Percentiles rank a stretch among this genome's conserved stretches.
These are phyloP conservation scores for Mrakia blollopis DNA, from an alignment of 768 basidiomycete species.

Conservation along the genomic window DNA sequence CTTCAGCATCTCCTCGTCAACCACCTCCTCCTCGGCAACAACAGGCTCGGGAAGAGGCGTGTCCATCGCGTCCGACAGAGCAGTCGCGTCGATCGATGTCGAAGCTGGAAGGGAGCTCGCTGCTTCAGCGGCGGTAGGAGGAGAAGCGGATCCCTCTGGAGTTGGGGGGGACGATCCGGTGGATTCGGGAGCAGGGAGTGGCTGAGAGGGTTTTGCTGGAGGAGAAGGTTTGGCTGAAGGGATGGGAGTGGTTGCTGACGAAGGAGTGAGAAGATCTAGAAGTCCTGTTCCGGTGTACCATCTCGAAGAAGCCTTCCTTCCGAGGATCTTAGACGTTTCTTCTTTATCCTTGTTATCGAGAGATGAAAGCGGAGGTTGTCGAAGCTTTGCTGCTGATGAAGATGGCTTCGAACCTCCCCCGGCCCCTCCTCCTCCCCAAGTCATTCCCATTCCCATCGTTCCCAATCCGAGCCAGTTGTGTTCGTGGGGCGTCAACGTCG, in stretches of 20 bases:
- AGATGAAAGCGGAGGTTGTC: neutral
- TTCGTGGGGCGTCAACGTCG: neutral
- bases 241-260: neutral
- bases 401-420: neutral
- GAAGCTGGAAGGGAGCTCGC: neutral
- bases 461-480: constrained; percentile 1
- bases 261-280: neutral
- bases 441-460: neutral
- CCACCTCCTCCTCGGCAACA: neutral
- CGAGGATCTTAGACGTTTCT: neutral
- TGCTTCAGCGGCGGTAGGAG: neutral
- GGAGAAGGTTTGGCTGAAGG: neutral
- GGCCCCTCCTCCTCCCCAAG: neutral
- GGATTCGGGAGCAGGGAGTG: neutral
- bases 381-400: neutral
- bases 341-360: neutral
- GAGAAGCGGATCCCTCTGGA: neutral
- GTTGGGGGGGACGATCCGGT: neutral
- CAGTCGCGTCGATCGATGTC: neutral
- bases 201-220: neutral
- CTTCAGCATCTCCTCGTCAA: neutral
- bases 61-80: constrained; percentile 21
- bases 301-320: neutral
- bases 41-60: constrained; percentile 11
- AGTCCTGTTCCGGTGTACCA: constrained; percentile 4